Evolutionary conservation across 768 basidiomycete species (phyloP).

Genomic region (Brasilioporus rufonigricans): DNA sequence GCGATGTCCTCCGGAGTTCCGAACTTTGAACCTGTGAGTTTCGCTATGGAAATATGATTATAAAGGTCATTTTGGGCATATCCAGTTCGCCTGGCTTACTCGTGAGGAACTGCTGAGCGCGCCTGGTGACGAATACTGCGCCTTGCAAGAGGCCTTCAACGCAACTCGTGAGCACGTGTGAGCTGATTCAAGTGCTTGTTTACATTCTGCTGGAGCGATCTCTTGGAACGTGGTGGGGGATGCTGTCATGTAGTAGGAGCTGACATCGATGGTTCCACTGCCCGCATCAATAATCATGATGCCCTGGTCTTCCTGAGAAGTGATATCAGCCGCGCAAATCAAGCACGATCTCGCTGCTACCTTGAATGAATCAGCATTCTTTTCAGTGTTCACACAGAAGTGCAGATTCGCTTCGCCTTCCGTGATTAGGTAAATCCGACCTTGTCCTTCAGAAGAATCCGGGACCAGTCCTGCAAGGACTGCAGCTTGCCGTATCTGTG

Average conservation of each 20-base stretch:
- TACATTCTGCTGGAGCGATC: constrained; percentile 46
- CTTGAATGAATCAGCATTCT: constrained; percentile 29
- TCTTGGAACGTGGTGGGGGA: constrained; percentile 41
- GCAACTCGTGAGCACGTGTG: neutral
- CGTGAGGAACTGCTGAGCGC: constrained; percentile 39
- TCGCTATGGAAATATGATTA: constrained; percentile 28
- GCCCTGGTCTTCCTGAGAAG: constrained; percentile 40
- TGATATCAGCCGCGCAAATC: neutral
- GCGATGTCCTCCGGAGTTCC: constrained; percentile 38
- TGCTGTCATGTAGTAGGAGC: constrained; percentile 46
- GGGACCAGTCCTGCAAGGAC: constrained; percentile 40
- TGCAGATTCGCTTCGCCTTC: constrained; percentile 57
- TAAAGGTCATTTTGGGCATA: neutral
- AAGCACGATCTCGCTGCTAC: constrained; percentile 5
- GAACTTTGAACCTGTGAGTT: constrained; percentile 41
- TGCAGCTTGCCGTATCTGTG: constrained; percentile 43
- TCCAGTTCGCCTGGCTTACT: constrained; percentile 24
- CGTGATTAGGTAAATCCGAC: constrained; percentile 43
- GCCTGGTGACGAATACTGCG: constrained; percentile 48
- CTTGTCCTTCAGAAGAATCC: constrained; percentile 34
- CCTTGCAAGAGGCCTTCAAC: constrained; percentile 47
- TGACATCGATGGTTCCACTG: constrained; percentile 61
- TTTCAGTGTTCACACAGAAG: constrained; percentile 41
- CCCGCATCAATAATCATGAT: constrained; percentile 61
- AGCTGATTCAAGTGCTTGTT: constrained; percentile 2